Conservation (phyloP, 257 asterid genomes). For the Solanum etuberosum region DNA sequence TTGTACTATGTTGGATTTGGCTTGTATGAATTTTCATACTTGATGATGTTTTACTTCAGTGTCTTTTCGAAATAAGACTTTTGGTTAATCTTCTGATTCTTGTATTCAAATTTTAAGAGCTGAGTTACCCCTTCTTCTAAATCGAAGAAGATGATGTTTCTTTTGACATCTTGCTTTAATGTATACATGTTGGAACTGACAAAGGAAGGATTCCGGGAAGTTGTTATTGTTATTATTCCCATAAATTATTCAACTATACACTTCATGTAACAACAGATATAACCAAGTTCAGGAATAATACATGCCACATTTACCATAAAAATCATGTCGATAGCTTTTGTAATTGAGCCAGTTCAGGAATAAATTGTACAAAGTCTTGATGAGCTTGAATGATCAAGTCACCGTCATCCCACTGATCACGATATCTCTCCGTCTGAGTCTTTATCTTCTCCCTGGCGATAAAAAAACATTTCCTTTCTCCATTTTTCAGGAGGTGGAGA, state of each 20-base stretch:
- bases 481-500: slow-evolving; percentile 50
- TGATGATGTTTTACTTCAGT: not conserved
- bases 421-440: slow-evolving; percentile 46
- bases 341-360: not conserved
- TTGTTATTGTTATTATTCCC: not conserved
- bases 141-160: not conserved
- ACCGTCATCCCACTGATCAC: slow-evolving; percentile 78
- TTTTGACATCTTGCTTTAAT: not conserved
- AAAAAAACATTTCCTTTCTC: slow-evolving; percentile 61
- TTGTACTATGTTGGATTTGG: not conserved
- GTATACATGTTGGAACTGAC: not conserved
- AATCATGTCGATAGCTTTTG: not conserved
- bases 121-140: not conserved
- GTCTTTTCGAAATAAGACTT: not conserved
- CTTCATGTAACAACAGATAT: not conserved
- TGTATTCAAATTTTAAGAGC: not conserved
- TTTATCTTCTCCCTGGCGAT: slow-evolving; percentile 43
- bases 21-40: not conserved
- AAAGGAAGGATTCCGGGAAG: not conserved
- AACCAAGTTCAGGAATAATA: not conserved
- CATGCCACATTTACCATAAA: not conserved
- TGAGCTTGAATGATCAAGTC: slow-evolving; percentile 43
- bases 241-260: not conserved
- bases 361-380: slow-evolving; percentile 39
- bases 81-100: not conserved